Conservation (phyloP, 2,329 filamentous ascomycete species). For the Ophiocordyceps sinensis region DNA sequence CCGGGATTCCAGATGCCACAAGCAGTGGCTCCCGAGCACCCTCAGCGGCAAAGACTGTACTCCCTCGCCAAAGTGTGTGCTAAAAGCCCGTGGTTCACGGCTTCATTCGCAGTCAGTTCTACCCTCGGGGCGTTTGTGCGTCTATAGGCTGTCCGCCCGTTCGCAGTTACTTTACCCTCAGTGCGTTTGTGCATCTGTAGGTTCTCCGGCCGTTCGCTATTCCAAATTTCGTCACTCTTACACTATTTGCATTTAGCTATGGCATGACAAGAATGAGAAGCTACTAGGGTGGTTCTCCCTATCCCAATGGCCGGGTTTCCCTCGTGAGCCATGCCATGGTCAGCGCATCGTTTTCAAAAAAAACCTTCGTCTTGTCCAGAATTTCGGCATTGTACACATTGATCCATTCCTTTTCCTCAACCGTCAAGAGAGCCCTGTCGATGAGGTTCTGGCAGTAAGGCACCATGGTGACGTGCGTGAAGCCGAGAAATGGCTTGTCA, state of each 20-base stretch:
- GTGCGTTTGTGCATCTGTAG: slow-evolving; percentile 33
- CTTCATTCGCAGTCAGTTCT: slow-evolving; percentile 60
- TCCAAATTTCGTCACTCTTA: not conserved
- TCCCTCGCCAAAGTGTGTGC: slow-evolving; percentile 33
- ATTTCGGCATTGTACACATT: slow-evolving; percentile 77
- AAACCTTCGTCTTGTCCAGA: slow-evolving; percentile 62
- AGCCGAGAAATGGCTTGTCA: slow-evolving; percentile 86
- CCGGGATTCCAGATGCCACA: slow-evolving; percentile 26
- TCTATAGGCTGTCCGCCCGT: slow-evolving; percentile 22
- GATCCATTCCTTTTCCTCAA: slow-evolving; percentile 68
- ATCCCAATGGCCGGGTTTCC: slow-evolving; percentile 56
- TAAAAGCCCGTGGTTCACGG: slow-evolving; percentile 48
- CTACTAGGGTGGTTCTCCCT: not conserved
- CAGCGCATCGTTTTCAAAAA: slow-evolving; percentile 58
- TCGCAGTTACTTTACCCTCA: slow-evolving; percentile 41
- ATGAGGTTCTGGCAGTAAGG: slow-evolving; percentile 86
- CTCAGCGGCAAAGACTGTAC: slow-evolving; percentile 17
- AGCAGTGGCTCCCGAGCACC: slow-evolving; percentile 18
- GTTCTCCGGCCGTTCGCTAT: not conserved
- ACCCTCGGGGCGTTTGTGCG: slow-evolving; percentile 40
- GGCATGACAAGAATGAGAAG: not conserved
- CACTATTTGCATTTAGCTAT: not conserved
- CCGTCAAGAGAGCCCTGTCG: slow-evolving; percentile 56
- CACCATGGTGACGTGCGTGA: slow-evolving; percentile 95
- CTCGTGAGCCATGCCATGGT: slow-evolving; percentile 71